These are phyloP conservation scores for Cenchrus americanus DNA, from an alignment of 176 grass and related monocot genomes.

Conservation along the genomic window DNA sequence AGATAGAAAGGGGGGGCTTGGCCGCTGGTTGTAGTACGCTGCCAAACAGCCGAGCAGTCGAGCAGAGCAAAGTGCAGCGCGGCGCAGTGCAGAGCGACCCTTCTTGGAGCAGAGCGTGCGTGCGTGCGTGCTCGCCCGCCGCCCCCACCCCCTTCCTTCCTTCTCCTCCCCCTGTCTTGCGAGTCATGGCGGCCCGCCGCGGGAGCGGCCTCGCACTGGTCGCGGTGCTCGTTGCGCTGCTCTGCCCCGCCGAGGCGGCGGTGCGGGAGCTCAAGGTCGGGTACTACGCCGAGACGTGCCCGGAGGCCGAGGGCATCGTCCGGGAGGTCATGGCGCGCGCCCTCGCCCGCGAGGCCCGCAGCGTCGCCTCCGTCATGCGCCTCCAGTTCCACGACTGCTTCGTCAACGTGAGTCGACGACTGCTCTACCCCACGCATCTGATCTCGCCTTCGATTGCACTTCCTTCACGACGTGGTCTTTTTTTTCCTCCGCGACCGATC, in stretches of 20 bases:
- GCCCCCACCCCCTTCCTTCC: not conserved
- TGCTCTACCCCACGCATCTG: not conserved
- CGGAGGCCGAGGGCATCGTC: conserved; percentile 71
- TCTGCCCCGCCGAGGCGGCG: conserved; percentile 21
- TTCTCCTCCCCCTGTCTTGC: not conserved
- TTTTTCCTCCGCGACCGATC: not conserved
- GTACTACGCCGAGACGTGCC: conserved; percentile 88
- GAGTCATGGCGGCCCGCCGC: conserved; percentile 42
- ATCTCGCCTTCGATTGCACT: not conserved
- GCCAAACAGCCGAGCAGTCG: conserved; percentile 1
- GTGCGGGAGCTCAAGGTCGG: conserved; percentile 56
- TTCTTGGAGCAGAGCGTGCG: not conserved
- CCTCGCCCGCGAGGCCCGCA: conserved; percentile 65
- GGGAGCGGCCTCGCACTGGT: not conserved
- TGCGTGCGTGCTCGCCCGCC: not conserved
- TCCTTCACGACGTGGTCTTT: not conserved
- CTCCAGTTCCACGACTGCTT: conserved; percentile 99
- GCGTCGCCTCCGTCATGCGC: conserved; percentile 91
- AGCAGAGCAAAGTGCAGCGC: not conserved
- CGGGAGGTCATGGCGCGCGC: conserved; percentile 58
- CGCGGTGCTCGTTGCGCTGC: not conserved
- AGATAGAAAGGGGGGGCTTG: no score
- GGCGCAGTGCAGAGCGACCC: not conserved
- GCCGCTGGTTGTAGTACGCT: conserved; percentile 2
- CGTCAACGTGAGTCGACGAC: conserved; percentile 66